Evolutionary conservation across 148 eudicot genomes (phyloP), one percentile per base, ranked within the genome.

Genomic region (Fallopia convolvulus): DNA sequence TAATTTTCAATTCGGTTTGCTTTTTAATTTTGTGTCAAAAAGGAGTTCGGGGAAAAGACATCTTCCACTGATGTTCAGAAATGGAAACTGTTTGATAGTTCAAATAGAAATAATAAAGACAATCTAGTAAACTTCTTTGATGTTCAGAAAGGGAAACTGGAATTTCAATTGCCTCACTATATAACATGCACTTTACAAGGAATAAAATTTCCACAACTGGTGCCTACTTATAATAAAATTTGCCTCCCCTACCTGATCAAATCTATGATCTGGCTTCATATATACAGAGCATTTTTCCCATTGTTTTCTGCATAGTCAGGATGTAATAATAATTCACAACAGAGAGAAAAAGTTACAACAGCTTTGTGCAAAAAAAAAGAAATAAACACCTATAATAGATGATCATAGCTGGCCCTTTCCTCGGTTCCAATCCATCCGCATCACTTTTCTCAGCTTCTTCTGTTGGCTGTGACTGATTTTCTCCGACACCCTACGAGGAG

Each of bases 401-500:
- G 20, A 56, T 56, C 63, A 56, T 56, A 78, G 74, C 85, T 87
- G 82, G 73, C 84, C 86, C 46, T 80, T 85, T 72, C 79, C 65
- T 74, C 87, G 76, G 74, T 75, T 85, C 88, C 86, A 87, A 48
- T 87, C 91, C 83, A 80, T 75, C 11, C 81, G 87, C 48, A 84
- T 66, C 70, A 84, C 79, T 81, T 87, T 86, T 72, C 90, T 83
- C 79, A 77, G 41, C 81, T 87, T 93, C 65, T 81, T 89, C 55
- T 85, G 85, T 82, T 76, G 78, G 77, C 78, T 78, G 68, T 48
- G 40, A 18, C 17, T 86, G 56, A 81, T 77, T 80, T 85, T 85
- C 74, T 90, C 90, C 41, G 74, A 39, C 68, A 81, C 80, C 82
- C 87, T 80, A 21, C 72, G 40, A 36, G 91, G 91, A 18, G 87